These are phyloP conservation scores for Balansia obtecta DNA, from an alignment of 2,329 filamentous ascomycete genomes.

Conservation along the genomic window DNA sequence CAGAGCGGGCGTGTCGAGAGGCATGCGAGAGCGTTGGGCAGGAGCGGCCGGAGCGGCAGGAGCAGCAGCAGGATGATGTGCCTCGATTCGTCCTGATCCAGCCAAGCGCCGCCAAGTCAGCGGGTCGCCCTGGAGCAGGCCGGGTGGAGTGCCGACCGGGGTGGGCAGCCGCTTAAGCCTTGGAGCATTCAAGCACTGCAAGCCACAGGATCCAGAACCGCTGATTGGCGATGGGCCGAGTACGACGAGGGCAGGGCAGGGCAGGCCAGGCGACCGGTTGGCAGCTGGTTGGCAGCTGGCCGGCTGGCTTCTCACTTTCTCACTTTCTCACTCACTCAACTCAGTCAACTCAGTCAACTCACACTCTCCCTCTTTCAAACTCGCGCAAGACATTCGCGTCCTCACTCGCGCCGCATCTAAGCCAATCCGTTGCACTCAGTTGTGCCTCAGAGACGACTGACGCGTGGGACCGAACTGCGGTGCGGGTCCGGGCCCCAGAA, in stretches of 20 bases:
- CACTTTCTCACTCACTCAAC: no score
- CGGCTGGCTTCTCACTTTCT: no score
- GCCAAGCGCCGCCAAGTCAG: constrained; percentile 10
- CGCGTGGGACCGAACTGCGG: no score
- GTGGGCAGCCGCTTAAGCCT: not conserved
- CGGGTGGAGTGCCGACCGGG: constrained; percentile 12
- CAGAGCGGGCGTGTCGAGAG: constrained; percentile 1
- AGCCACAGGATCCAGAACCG: not conserved
- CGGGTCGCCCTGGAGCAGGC: constrained; percentile 8
- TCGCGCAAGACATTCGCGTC: not conserved
- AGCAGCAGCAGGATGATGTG: constrained; percentile 6
- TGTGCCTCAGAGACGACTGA: no score
- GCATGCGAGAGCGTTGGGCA: constrained; percentile 1
- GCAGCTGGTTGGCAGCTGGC: not conserved
- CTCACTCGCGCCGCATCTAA: not conserved
- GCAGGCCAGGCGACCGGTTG: not conserved
- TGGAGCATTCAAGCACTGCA: not conserved
- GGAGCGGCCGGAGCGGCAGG: constrained; percentile 4
- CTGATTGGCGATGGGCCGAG: not conserved
- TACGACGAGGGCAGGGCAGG: no score
- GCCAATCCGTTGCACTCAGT: not conserved
- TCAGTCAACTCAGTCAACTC: no score
- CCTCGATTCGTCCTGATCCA: constrained; percentile 7
- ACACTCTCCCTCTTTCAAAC: no score
- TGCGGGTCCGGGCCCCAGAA: constrained; percentile 3